A percentile compares a stretch with the other conserved stretches of the same genome.
Evolutionary conservation across 305 asterid species (phyloP).

Genomic region (Fraxinus greggii): DNA sequence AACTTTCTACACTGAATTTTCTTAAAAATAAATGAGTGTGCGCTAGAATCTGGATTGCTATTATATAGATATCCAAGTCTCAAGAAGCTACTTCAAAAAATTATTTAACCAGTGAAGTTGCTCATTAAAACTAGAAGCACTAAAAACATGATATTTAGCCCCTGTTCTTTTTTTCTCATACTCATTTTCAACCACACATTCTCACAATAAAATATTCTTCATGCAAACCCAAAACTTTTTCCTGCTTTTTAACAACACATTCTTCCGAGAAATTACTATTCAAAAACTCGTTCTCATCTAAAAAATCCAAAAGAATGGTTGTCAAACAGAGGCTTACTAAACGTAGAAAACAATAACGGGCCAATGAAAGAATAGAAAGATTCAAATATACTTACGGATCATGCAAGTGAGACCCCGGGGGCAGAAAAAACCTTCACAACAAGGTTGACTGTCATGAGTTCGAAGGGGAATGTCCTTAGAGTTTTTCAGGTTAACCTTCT

Average conservation of each 20-base stretch:
- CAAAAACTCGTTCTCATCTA: background rate
- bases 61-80: background rate
- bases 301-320: background rate
- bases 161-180: background rate
- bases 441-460: constrained; percentile 59
- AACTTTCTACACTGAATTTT: background rate
- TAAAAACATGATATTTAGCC: background rate
- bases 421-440: constrained; percentile 95
- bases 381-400: constrained; percentile 70
- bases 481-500: constrained; percentile 72
- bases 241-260: background rate
- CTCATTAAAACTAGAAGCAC: constrained; percentile 6
- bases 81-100: constrained; percentile 1
- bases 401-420: constrained; percentile 98
- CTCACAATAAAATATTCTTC: too few relatives aligned
- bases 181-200: background rate
- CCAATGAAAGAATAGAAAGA: constrained; percentile 5
- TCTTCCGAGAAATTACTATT: background rate
- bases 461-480: constrained; percentile 62
- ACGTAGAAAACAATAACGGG: constrained; percentile 1
- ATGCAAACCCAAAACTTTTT: too few relatives aligned
- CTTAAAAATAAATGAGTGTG: background rate
- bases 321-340: background rate
- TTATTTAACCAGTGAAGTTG: constrained; percentile 12
- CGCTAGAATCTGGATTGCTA: background rate